Base-by-base conservation (phyloP, 1,284 basidiomycete species). In the Hymenochaete sp. region DNA sequence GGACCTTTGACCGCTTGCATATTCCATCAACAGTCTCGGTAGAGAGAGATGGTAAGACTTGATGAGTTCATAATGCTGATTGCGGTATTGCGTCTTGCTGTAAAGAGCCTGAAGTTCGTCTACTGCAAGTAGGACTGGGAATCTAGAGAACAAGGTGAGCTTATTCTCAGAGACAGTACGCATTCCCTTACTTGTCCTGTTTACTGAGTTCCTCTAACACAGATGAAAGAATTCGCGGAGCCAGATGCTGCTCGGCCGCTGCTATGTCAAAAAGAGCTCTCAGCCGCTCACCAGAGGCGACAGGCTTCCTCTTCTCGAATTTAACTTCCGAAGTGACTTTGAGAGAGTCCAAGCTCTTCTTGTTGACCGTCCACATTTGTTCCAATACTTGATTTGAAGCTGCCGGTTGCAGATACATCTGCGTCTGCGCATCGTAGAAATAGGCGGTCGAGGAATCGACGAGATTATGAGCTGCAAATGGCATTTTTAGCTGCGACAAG, bases 61-160 rank as follows among this genome's bases (percentile, higher is more conserved):
- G 46, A 97, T 76, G 4, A 66, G 57, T 8, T 71, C 66, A 62
- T 81, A 93, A 44, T 85, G 80, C 1, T 89, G 85, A 48, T 91
- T 81, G 32, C 81, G 77, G 67, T 96, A 97, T 14, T 68, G 61
- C 0, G 82, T 77, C 38, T 71, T 73, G 56, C 74, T 68, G 60
- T 89, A 93, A 26, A 96, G 66, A 0, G 85, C 72, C 59, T 96
- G 92, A 55, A 84, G 78, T 54, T 93, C 89, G 57, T 97, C 93
- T 1, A 96, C 65, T 0, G 90, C 92, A 22, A 95, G 65, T 4
- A 97, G 62, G 1, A 96, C 82, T 0, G 93, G 88, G 59, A 68
- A 62, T 42, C 71, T 82, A 44, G 7, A 14, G 24, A 31, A 37
- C 11, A 18, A 9, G 42, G 16, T 43, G 18, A 54, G 43, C 35